Evolutionary conservation across 257 asterid genomes (phyloP).

Genomic region (Galeopsis tetrahit): DNA sequence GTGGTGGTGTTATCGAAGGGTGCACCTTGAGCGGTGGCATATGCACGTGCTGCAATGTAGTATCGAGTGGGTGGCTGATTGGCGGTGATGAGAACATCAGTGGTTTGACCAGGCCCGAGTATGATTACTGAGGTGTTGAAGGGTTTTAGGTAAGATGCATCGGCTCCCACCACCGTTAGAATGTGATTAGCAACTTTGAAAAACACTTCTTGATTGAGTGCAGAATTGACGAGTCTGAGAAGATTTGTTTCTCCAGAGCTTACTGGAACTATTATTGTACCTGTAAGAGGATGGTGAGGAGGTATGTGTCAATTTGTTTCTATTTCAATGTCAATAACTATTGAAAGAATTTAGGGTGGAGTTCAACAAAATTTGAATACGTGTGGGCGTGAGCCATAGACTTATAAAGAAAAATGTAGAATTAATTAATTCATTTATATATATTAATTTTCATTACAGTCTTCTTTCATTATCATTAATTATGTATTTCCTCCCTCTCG

Average conservation of each 20-base stretch:
- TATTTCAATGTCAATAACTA: no score
- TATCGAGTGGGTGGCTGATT: constrained; percentile 72
- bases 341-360: no score
- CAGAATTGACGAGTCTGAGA: constrained; percentile 74
- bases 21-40: constrained; percentile 85
- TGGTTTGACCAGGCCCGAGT: constrained; percentile 97
- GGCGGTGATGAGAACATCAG: constrained; percentile 80
- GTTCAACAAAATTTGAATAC: no score
- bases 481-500: no score
- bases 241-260: constrained; percentile 74
- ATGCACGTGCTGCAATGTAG: constrained; percentile 90
- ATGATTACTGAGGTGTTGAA: constrained; percentile 80
- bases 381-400: no score
- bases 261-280: constrained; percentile 56
- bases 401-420: no score
- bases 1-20: constrained; percentile 93
- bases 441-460: no score
- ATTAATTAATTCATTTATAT: no score
- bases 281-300: constrained; percentile 43
- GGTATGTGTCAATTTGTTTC: constrained; percentile 2
- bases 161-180: constrained; percentile 90
- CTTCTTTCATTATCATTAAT: no score
- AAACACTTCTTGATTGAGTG: constrained; percentile 87
- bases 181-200: constrained; percentile 80
- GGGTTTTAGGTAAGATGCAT: constrained; percentile 80